These are phyloP conservation scores for Acephala macrosclerotiorum DNA, from an alignment of 2,329 filamentous ascomycete species.

Conservation along the genomic window DNA sequence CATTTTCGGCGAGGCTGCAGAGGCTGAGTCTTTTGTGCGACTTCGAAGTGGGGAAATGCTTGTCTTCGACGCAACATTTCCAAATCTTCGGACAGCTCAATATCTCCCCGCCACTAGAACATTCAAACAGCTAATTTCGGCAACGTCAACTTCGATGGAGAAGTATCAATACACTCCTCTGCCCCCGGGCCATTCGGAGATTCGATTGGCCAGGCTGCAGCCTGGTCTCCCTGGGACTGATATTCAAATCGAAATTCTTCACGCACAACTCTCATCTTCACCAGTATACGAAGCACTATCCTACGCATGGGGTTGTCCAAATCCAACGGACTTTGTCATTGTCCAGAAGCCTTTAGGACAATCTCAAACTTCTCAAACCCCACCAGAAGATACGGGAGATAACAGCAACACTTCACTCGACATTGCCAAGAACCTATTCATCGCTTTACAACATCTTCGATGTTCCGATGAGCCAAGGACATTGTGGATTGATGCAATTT, in stretches of 20 bases:
- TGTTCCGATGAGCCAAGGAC: slow-evolving; percentile 46
- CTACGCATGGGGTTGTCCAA: slow-evolving; percentile 23
- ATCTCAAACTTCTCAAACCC: not conserved
- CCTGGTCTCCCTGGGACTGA: slow-evolving; percentile 7
- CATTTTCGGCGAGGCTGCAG: no score
- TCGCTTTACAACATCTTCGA: slow-evolving; percentile 43
- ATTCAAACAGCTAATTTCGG: not conserved
- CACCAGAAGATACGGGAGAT: not conserved
- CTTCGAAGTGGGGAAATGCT: no score
- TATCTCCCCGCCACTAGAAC: not conserved
- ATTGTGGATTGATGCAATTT: slow-evolving; percentile 39
- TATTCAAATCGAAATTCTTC: slow-evolving; percentile 19
- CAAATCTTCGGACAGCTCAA: not conserved
- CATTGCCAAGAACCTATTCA: slow-evolving; percentile 22
- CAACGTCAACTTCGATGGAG: not conserved
- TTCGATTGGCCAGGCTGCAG: slow-evolving; percentile 24
- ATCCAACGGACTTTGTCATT: not conserved
- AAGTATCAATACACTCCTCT: slow-evolving; percentile 15
- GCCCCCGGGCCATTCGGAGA: slow-evolving; percentile 2
- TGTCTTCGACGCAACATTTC: not conserved
- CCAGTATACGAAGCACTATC: slow-evolving; percentile 27
- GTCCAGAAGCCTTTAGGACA: not conserved
- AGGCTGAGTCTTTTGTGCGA: no score
- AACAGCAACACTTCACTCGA: slow-evolving; percentile 3
- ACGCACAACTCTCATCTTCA: slow-evolving; percentile 1